These are phyloP conservation scores for Fusarium sp. DNA, from an alignment of 2,329 filamentous ascomycete genomes.

Conservation along the genomic window DNA sequence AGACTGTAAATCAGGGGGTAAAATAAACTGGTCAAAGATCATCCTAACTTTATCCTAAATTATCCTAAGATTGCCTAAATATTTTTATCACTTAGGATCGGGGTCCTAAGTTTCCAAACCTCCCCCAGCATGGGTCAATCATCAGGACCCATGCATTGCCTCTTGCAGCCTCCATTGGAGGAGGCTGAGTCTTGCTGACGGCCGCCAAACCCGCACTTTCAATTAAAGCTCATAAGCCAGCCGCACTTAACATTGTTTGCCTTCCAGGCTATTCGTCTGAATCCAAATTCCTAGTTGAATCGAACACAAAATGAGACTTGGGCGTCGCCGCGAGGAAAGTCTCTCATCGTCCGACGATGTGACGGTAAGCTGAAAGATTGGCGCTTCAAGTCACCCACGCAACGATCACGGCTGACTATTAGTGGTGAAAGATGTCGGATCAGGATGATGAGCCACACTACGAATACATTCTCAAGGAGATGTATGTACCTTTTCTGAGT, in stretches of 20 bases:
- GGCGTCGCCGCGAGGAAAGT: constrained; percentile 9
- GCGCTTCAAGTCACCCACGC: background rate
- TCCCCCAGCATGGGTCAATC: background rate
- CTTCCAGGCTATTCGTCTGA: background rate
- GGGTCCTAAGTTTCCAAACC: too few relatives aligned
- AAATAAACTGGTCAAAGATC: too few relatives aligned
- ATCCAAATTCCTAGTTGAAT: background rate
- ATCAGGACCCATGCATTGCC: background rate
- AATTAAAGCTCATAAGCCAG: constrained; percentile 8
- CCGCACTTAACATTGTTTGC: background rate
- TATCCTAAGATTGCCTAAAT: too few relatives aligned
- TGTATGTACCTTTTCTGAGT: constrained; percentile 18
- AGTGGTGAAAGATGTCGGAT: background rate
- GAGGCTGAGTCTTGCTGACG: background rate
- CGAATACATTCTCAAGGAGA: constrained; percentile 41
- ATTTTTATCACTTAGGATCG: too few relatives aligned
- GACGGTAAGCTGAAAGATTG: background rate
- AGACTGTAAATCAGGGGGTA: too few relatives aligned
- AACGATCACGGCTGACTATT: background rate
- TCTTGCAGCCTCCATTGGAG: background rate
- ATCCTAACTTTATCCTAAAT: too few relatives aligned
- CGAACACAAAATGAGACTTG: constrained; percentile 4
- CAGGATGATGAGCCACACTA: constrained; percentile 17
- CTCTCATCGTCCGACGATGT: background rate
- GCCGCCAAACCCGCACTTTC: constrained; percentile 1